Conservation (phyloP, 352 stramenopile species). For the Peronospora destructor region DNA sequence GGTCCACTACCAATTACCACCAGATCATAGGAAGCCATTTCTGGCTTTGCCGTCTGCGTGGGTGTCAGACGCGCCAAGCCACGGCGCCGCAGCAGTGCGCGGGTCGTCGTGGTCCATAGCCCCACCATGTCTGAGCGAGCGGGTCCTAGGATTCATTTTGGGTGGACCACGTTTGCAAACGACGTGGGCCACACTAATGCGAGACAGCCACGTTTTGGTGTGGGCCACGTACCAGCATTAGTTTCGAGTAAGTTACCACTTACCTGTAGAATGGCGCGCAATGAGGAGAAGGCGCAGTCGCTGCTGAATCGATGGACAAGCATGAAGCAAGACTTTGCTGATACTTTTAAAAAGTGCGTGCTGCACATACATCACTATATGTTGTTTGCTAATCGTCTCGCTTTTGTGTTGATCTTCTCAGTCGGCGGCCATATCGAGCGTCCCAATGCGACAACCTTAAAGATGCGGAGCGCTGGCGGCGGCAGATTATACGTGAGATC, state of each 20-base stretch:
- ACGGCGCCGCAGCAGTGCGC: conserved; percentile 1
- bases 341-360: conserved; percentile 75
- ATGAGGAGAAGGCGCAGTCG: conserved; percentile 96
- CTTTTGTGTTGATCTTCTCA: conserved; percentile 8
- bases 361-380: neutral
- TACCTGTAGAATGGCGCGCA: conserved; percentile 88
- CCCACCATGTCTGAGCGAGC: conserved; percentile 10
- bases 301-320: conserved; percentile 98
- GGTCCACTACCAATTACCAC: conserved; percentile 84
- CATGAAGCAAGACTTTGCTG: conserved; percentile 92
- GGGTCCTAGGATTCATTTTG: neutral
- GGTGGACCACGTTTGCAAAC: no score
- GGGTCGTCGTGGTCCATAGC: conserved; percentile 12
- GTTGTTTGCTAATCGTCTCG: no score
- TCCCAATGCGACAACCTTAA: conserved; percentile 91
- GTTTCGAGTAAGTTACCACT: no score
- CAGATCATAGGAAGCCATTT: conserved; percentile 66
- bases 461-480: conserved; percentile 90
- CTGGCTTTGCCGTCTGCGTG: conserved; percentile 26
- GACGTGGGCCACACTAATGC: neutral
- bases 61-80: conserved; percentile 4
- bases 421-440: conserved; percentile 88
- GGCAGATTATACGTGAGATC: conserved; percentile 93
- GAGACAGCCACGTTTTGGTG: conserved; percentile 2
- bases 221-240: conserved; percentile 3